These are phyloP conservation scores for Dactylellina cionopaga DNA, from an alignment of 2,329 filamentous ascomycete genomes.

Conservation along the genomic window DNA sequence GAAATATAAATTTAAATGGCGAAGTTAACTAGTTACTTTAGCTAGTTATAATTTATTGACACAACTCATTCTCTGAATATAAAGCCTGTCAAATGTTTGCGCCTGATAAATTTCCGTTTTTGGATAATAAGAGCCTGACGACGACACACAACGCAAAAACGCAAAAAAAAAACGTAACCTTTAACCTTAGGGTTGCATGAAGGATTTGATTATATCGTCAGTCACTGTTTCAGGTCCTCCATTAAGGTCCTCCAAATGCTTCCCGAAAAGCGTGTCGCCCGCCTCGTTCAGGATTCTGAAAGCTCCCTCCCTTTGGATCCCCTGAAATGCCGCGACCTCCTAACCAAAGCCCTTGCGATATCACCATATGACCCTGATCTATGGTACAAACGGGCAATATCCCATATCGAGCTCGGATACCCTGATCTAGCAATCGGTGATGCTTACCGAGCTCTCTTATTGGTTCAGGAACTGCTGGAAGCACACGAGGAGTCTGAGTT, in stretches of 20 bases:
- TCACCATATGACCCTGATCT: slow-evolving; percentile 49
- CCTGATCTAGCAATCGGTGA: slow-evolving; percentile 90
- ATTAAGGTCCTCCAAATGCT: slow-evolving; percentile 12
- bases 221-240: too few relatives aligned
- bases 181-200: too few relatives aligned
- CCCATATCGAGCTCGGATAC: slow-evolving; percentile 80
- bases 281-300: slow-evolving; percentile 26
- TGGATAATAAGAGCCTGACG: not conserved
- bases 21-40: too few relatives aligned
- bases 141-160: slow-evolving; percentile 13
- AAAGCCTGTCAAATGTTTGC: too few relatives aligned
- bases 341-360: slow-evolving; percentile 32
- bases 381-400: slow-evolving; percentile 67
- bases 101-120: not conserved
- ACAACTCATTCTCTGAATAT: too few relatives aligned
- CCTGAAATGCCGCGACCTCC: slow-evolving; percentile 9
- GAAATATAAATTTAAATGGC: too few relatives aligned
- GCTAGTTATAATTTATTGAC: too few relatives aligned
- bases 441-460: slow-evolving; percentile 86
- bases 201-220: too few relatives aligned
- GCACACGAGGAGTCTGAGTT: slow-evolving; percentile 81
- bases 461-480: slow-evolving; percentile 82
- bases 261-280: slow-evolving; percentile 34
- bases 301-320: not conserved
- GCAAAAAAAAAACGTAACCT: too few relatives aligned